phyloP scores from a whole-genome alignment of 495 filamentous ascomycete genomes.

The Margaritispora aquatica region DNA sequence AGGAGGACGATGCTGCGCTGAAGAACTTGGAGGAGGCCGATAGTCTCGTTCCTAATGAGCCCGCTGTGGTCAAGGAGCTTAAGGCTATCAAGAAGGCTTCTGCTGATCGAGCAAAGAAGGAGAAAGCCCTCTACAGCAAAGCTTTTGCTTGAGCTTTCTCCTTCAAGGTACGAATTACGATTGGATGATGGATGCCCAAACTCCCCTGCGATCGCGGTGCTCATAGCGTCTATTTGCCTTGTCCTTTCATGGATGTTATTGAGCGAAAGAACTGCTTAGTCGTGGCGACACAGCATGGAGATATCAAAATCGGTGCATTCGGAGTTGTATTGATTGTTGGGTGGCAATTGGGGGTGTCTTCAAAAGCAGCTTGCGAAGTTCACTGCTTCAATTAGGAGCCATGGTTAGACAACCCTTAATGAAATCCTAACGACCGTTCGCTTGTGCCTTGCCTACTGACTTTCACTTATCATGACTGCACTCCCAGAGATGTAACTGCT shows the following conservation, averaged over 20 bases:
- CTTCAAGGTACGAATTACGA: neutral
- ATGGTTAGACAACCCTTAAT: neutral
- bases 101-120: conserved; percentile 68
- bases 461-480: too few species aligned
- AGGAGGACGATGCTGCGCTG: conserved; percentile 81
- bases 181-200: neutral
- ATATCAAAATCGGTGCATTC: neutral
- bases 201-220: neutral
- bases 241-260: neutral
- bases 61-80: conserved; percentile 68
- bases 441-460: too few species aligned
- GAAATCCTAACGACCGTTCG: too few species aligned
- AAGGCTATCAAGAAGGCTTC: conserved; percentile 67
- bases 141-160: conserved; percentile 51
- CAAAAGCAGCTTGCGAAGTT: neutral
- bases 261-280: neutral
- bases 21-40: conserved; percentile 70
- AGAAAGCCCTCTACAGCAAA: conserved; percentile 84
- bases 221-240: neutral
- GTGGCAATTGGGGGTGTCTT: neutral
- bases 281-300: neutral
- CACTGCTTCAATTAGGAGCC: neutral
- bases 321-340: neutral
- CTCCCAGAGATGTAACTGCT: too few species aligned
- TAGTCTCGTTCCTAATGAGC: conserved; percentile 71